phyloP scores from a whole-genome alignment of 139 green algal genomes.

The Picochlorum sp. region DNA sequence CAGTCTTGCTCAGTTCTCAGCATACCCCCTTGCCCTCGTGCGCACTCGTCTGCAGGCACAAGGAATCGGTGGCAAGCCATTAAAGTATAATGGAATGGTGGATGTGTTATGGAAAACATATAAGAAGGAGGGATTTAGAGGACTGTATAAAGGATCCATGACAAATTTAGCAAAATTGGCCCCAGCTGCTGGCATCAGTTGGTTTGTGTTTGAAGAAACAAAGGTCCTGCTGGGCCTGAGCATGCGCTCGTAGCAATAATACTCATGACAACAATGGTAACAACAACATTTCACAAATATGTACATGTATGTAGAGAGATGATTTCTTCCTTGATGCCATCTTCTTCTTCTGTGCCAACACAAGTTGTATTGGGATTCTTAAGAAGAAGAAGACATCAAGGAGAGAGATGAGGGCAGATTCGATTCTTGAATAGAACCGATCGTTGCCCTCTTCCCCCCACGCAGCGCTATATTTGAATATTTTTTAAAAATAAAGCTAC shows the following conservation, averaged over 20 bases:
- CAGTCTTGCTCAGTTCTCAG: slow-evolving; percentile 71
- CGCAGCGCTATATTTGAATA: no score
- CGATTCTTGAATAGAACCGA: no score
- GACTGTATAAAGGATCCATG: slow-evolving; percentile 74
- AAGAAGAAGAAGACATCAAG: no score
- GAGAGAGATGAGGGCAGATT: no score
- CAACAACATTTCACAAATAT: not conserved
- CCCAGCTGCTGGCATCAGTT: slow-evolving; percentile 76
- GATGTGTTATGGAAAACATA: slow-evolving; percentile 68
- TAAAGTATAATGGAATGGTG: slow-evolving; percentile 72
- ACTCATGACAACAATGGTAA: not conserved
- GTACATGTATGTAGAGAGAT: no score
- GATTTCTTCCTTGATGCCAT: no score
- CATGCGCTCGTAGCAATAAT: slow-evolving; percentile 22
- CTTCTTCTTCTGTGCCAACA: no score
- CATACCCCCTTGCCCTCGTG: slow-evolving; percentile 76
- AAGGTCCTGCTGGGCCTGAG: slow-evolving; percentile 64
- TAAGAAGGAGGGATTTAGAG: slow-evolving; percentile 54
- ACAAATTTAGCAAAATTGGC: slow-evolving; percentile 86
- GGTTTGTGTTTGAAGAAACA: slow-evolving; percentile 78
- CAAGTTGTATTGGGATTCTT: no score
- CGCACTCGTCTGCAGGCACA: slow-evolving; percentile 73
- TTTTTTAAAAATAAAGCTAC: no score
- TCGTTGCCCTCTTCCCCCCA: no score
- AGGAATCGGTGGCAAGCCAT: slow-evolving; percentile 35